phyloP scores from a whole-genome alignment of 2,329 filamentous ascomycete genomes.

The Cadophora malorum region DNA sequence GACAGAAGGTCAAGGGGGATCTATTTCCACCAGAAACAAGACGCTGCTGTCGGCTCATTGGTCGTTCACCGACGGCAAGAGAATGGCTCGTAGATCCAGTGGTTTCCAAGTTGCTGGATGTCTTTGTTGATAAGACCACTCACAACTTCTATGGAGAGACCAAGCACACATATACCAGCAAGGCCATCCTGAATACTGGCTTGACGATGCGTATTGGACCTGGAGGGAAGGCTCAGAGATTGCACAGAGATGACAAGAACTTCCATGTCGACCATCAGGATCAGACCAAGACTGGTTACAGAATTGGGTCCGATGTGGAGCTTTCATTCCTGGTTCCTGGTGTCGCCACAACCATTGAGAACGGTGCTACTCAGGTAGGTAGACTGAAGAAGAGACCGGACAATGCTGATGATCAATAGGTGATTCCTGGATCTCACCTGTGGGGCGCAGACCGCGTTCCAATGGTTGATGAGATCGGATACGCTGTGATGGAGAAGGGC shows the following conservation, averaged over 20 bases:
- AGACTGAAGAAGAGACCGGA: no score
- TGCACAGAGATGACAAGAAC: conserved; percentile 35
- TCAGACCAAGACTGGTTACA: conserved; percentile 31
- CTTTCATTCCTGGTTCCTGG: conserved; percentile 33
- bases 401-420: conserved; percentile 19
- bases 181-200: conserved; percentile 39
- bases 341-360: conserved; percentile 29
- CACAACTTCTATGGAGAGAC: conserved; percentile 42
- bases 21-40: conserved; percentile 40
- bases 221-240: conserved; percentile 31
- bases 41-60: conserved; percentile 34
- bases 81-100: conserved; percentile 36
- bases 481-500: conserved; percentile 29
- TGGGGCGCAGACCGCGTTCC: conserved; percentile 29
- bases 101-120: conserved; percentile 31
- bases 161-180: conserved; percentile 42
- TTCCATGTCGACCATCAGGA: conserved; percentile 29
- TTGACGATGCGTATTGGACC: conserved; percentile 38
- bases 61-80: conserved; percentile 31
- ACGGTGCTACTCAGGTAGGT: conserved; percentile 32
- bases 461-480: conserved; percentile 24
- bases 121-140: conserved; percentile 42
- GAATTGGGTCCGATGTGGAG: conserved; percentile 28
- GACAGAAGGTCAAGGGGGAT: conserved; percentile 17
- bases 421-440: conserved; percentile 31